These are phyloP conservation scores for Penicillium sp. DNA, from an alignment of 2,329 filamentous ascomycete species.

Conservation along the genomic window DNA sequence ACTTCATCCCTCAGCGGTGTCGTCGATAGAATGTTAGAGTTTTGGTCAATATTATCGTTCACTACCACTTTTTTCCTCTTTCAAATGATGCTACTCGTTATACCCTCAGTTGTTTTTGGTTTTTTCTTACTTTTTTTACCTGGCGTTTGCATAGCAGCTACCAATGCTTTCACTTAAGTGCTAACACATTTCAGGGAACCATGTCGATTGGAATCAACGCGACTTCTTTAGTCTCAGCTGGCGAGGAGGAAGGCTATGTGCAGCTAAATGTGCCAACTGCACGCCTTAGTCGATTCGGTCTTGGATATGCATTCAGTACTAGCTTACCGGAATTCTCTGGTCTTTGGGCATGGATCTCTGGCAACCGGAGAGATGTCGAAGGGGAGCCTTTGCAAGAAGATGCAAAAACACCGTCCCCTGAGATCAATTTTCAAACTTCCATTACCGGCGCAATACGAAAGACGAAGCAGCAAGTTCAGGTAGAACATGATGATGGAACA, in stretches of 20 bases:
- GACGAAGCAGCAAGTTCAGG: slow-evolving; percentile 19
- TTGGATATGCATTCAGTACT: slow-evolving; percentile 32
- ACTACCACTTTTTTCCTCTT: background rate
- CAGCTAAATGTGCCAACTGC: slow-evolving; percentile 27
- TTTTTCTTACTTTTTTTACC: background rate
- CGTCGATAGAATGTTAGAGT: background rate
- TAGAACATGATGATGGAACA: slow-evolving; percentile 25
- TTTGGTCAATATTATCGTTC: background rate
- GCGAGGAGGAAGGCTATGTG: slow-evolving; percentile 26
- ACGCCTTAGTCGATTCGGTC: slow-evolving; percentile 22
- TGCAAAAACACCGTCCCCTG: slow-evolving; percentile 12
- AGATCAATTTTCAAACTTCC: slow-evolving; percentile 30
- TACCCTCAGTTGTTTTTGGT: background rate
- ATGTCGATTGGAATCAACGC: slow-evolving; percentile 35
- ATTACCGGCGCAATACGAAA: slow-evolving; percentile 28
- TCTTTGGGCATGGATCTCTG: slow-evolving; percentile 16
- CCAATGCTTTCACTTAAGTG: background rate
- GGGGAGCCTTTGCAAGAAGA: slow-evolving; percentile 17
- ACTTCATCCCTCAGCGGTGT: background rate
- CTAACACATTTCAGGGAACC: slow-evolving; percentile 21
- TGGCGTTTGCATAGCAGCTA: background rate
- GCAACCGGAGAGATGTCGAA: background rate
- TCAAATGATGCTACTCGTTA: background rate
- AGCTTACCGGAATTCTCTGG: slow-evolving; percentile 27
- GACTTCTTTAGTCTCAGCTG: slow-evolving; percentile 27